Conservation (phyloP, 2,329 filamentous ascomycete species). For the Tympanopsis confertula region DNA sequence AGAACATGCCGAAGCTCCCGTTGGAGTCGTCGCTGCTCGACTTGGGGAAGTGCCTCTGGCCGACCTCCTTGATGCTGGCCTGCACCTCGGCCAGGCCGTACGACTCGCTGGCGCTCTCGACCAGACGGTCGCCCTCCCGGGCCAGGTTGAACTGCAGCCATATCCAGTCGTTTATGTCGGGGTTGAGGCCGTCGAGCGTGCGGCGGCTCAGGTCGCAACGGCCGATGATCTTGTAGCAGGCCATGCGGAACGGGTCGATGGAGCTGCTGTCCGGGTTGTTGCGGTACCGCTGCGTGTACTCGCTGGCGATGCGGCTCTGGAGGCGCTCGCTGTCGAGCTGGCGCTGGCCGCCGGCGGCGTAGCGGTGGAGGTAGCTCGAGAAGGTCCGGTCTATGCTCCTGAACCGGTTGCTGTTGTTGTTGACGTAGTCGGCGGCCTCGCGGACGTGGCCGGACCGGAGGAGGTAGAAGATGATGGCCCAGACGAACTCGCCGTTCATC, state of each 20-base stretch:
- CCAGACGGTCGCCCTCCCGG: conserved; percentile 48
- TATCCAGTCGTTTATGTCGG: conserved; percentile 59
- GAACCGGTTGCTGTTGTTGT: conserved; percentile 68
- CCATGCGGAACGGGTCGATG: conserved; percentile 89
- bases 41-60: conserved; percentile 80
- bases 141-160: conserved; percentile 64
- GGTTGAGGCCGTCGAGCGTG: conserved; percentile 49
- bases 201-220: conserved; percentile 59
- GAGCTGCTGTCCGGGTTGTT: conserved; percentile 79
- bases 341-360: conserved; percentile 65
- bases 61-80: conserved; percentile 74
- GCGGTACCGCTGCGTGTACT: conserved; percentile 75
- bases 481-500: conserved; percentile 73
- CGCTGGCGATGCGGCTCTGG: conserved; percentile 77
- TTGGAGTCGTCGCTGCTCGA: conserved; percentile 61
- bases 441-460: conserved; percentile 72
- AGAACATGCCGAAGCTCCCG: conserved; percentile 77
- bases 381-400: conserved; percentile 85
- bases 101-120: conserved; percentile 54
- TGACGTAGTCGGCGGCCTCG: conserved; percentile 80
- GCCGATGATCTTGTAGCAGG: conserved; percentile 95
- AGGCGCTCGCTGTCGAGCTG: conserved; percentile 67
- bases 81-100: conserved; percentile 61
- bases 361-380: conserved; percentile 74
- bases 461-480: conserved; percentile 89